Base-by-base conservation (phyloP, 2,329 filamentous ascomycete genomes). In the Aspergillus sojae region DNA sequence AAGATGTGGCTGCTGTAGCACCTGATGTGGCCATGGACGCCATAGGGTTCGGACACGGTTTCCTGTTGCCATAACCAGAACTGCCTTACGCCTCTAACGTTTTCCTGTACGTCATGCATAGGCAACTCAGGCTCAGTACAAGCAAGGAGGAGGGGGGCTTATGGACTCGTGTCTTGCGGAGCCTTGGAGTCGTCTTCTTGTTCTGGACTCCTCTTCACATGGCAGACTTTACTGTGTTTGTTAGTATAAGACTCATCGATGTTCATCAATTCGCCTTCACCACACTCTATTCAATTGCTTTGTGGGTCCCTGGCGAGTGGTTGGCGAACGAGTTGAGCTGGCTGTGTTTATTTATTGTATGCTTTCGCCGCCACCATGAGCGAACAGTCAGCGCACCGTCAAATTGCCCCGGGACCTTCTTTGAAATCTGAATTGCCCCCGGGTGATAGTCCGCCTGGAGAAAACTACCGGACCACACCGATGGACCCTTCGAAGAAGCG, bases 401-500 rank as follows among this genome's bases (percentile, higher is more conserved):
- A 66, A 11, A 62, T 75, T 52, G 67, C 68, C 16, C 71, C 71
- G 1, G 71, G 69, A 0, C 69, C 72, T 10, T 68, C 70, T 7
- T 65, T 66, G 5, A 61, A 60, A 46, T 48, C 61, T 1, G 63
- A 65, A 32, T 53, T 43, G 36, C 52, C 45, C 9, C 45, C 45
- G 23, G 58, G 57, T 1, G 65, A 68, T 16, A 65, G 62, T 46
- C 43, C 65, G 28, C 57, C 62, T 14, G 58, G 58, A 12, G 60
- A 58, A 30, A 61, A 64, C n/a, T 60, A 60, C 41, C 60, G 62
- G 14, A 36, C 5, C 34, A 36, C 26, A 26, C 43, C 32, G 32
- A 60, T 30, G 61, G 66, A 61, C 5, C 46, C 65, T 0, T 72
- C 73, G 70, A 78, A 78, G 65, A 79, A 78, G 61, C 68, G 77